Evolutionary conservation across 192 early-diverging fungal species (phyloP).

Genomic region (Coemansia sp.): DNA sequence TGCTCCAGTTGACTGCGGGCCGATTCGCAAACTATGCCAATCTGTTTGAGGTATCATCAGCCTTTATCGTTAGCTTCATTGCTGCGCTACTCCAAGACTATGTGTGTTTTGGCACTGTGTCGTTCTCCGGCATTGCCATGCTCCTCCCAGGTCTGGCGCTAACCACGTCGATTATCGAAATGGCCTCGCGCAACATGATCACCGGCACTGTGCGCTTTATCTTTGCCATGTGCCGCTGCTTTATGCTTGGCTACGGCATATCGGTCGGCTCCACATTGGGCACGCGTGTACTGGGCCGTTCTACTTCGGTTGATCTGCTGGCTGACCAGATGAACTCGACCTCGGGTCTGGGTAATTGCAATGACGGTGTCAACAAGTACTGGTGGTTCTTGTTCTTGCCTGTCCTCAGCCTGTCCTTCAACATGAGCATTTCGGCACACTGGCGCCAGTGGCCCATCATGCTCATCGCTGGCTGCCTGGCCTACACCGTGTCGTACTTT

Average conservation of each 20-base stretch:
- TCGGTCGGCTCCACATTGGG: constrained; percentile 65
- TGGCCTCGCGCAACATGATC: constrained; percentile 85
- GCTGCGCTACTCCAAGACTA: constrained; percentile 62
- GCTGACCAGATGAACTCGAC: constrained; percentile 29
- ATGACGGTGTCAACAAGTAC: constrained; percentile 34
- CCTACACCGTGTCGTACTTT: constrained; percentile 70
- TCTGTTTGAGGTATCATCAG: constrained; percentile 71
- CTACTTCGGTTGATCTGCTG: constrained; percentile 26
- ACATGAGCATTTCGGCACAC: constrained; percentile 64
- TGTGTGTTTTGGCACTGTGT: constrained; percentile 66
- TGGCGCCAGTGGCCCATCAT: constrained; percentile 74
- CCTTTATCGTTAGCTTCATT: constrained; percentile 65
- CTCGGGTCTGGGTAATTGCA: constrained; percentile 41
- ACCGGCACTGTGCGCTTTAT: constrained; percentile 85
- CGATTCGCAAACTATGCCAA: constrained; percentile 66
- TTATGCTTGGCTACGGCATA: constrained; percentile 77
- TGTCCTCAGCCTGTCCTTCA: constrained; percentile 58
- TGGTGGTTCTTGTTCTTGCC: constrained; percentile 68
- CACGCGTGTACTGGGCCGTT: constrained; percentile 60
- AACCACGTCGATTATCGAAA: constrained; percentile 85
- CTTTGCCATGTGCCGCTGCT: constrained; percentile 76
- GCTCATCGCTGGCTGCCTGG: constrained; percentile 67
- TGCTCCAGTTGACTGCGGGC: constrained; percentile 65
- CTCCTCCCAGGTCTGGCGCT: constrained; percentile 75
- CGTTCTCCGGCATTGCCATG: constrained; percentile 65